Base-by-base conservation (phyloP, 352 stramenopile species). In the Globisporangium acanthophoron region DNA sequence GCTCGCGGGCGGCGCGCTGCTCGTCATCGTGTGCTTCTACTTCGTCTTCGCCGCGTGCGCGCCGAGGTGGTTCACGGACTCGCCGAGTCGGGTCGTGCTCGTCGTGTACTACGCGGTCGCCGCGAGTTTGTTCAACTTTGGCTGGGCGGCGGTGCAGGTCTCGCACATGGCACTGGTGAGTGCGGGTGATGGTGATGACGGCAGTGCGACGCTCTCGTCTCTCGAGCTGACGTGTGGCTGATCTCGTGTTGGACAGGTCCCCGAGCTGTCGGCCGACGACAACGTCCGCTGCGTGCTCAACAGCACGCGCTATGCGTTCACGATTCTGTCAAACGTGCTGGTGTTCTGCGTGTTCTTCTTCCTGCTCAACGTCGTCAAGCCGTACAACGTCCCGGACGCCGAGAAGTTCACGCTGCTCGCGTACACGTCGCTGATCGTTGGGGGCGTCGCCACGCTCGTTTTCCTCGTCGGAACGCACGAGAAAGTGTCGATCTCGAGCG, bases 241-340 rank as follows among this genome's bases (percentile, higher is more conserved):
- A 58, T 27, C 43, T 35, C 21, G 20, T 48, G 18, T 47, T 5
- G 3, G 24, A 21, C 64, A 85, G 75, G 75, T 91, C 7, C 85
- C 85, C 0, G 85, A 94, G 51, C 68, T 94, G 1, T 90, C 85
- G 3, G 56, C 67, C 4, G 74, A 94, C 44, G 80, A 93, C 61
- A 90, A 90, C 33, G 71, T 92, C 31, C 81, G 83, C 49, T 88
- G 80, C 44, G 71, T 92, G 29, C 69, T 94, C 27, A 94, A 93
- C 70, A 88, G 76, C 58, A 88, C 76, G 20, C 77, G 85, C 7
- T 94, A 94, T 56, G 85, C 80, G 7, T 92, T 89, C 60, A 94
- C 85, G 35, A 93, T 94, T 52, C 65, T 93, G 8, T 94, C 85
- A n/a, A 94, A 94, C 55, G 84, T 94, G 45, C 62, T 92, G 27